Conservation (phyloP, 1,284 basidiomycete genomes). For the Somion occarium region DNA sequence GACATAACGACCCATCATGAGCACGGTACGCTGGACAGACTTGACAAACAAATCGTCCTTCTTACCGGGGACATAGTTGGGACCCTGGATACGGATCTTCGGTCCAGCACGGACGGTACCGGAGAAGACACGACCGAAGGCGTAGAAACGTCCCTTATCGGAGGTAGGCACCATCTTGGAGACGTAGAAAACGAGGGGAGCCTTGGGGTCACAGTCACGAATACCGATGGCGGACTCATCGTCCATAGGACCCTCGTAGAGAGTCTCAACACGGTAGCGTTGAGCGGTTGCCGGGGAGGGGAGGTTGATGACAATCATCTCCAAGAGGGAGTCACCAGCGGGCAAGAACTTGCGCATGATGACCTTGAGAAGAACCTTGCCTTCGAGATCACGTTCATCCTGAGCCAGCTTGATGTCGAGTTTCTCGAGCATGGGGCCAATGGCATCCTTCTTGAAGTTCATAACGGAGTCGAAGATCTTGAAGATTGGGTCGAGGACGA, state of each 20-base stretch:
- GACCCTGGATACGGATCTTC: constrained; percentile 99
- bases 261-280: constrained; percentile 98
- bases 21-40: constrained; percentile 96
- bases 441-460: constrained; percentile 99
- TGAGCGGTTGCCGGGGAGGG: constrained; percentile 97
- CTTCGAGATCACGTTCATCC: constrained; percentile 94
- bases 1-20: constrained; percentile 99
- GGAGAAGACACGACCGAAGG: constrained; percentile 99
- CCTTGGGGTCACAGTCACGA: constrained; percentile 97
- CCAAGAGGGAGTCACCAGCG: constrained; percentile 96
- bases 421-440: constrained; percentile 89
- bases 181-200: constrained; percentile 96
- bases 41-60: constrained; percentile 99
- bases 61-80: constrained; percentile 98
- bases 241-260: constrained; percentile 99
- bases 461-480: constrained; percentile 98
- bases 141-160: constrained; percentile 99
- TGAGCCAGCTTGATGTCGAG: constrained; percentile 89
- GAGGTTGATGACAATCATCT: constrained; percentile 99
- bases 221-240: constrained; percentile 99
- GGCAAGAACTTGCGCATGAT: constrained; percentile 99
- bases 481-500: constrained; percentile 99
- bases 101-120: constrained; percentile 96
- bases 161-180: constrained; percentile 99
- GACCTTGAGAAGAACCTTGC: constrained; percentile 95